phyloP scores from a whole-genome alignment of 2,329 filamentous ascomycete genomes.

The Endothia cerciana region DNA sequence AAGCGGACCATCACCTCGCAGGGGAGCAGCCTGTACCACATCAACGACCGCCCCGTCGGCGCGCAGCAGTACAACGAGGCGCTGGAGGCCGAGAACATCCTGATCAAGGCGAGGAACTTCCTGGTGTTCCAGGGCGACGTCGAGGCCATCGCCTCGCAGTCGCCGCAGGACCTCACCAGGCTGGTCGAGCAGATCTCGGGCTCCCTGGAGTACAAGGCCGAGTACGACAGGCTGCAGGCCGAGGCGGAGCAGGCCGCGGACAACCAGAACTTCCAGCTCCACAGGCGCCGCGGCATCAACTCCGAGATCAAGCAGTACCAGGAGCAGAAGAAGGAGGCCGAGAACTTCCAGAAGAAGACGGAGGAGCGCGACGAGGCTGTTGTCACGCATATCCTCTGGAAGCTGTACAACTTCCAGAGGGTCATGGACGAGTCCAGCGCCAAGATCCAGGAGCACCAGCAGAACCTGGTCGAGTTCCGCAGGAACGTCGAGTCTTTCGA shows the following conservation, averaged over 20 bases:
- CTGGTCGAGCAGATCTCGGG: slow-evolving; percentile 98
- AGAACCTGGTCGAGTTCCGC: slow-evolving; percentile 90
- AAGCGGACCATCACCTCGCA: slow-evolving; percentile 89
- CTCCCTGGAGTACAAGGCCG: slow-evolving; percentile 89
- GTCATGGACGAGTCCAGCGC: slow-evolving; percentile 90
- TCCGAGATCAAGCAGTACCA: slow-evolving; percentile 98
- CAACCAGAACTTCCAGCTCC: slow-evolving; percentile 85
- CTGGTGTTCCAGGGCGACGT: slow-evolving; percentile 98
- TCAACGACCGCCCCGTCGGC: slow-evolving; percentile 88
- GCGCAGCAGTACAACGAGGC: slow-evolving; percentile 93
- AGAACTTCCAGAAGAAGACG: slow-evolving; percentile 88
- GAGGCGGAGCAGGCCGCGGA: slow-evolving; percentile 87
- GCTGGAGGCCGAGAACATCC: slow-evolving; percentile 89
- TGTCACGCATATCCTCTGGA: slow-evolving; percentile 94
- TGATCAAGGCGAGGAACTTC: slow-evolving; percentile 98
- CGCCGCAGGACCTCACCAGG: slow-evolving; percentile 88
- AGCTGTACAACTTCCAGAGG: slow-evolving; percentile 91
- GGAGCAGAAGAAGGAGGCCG: slow-evolving; percentile 93
- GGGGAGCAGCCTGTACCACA: slow-evolving; percentile 92
- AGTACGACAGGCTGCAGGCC: slow-evolving; percentile 88
- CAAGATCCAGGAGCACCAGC: slow-evolving; percentile 90
- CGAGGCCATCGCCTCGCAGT: slow-evolving; percentile 94
- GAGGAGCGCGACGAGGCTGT: slow-evolving; percentile 90
- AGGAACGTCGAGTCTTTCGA: slow-evolving; percentile 88
- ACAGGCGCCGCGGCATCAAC: slow-evolving; percentile 90